Conservation (phyloP, 164 flowering plant genomes). For the Magnolia officinalis region DNA sequence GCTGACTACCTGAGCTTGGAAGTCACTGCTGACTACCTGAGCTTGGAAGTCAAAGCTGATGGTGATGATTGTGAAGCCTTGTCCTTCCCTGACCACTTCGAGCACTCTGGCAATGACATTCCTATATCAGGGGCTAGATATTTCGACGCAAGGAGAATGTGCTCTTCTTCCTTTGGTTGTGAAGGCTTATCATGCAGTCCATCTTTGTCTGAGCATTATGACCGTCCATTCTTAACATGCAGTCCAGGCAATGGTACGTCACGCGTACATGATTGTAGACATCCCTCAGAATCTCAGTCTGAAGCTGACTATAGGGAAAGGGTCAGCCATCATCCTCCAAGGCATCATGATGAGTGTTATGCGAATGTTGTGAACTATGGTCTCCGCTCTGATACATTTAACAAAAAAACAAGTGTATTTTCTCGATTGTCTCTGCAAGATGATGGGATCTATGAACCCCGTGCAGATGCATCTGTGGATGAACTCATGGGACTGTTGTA, state of each 20-base stretch:
- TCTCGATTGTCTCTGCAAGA: slow-evolving; percentile 28
- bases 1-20: slow-evolving; percentile 7
- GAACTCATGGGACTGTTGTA: slow-evolving; percentile 34
- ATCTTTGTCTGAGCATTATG: too few relatives aligned
- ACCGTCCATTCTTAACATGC: too few relatives aligned
- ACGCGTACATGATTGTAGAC: background rate
- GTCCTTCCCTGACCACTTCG: background rate
- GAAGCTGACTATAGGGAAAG: background rate
- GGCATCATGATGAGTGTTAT: background rate
- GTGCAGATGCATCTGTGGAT: slow-evolving; percentile 25
- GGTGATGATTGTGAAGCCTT: slow-evolving; percentile 5
- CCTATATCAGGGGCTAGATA: slow-evolving; percentile 5
- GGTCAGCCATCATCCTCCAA: background rate
- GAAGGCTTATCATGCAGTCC: too few relatives aligned
- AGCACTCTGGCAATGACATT: background rate
- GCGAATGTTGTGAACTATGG: background rate
- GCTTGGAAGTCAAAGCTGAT: too few relatives aligned
- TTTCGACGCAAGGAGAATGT: background rate
- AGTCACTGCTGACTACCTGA: background rate
- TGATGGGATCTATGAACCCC: slow-evolving; percentile 6
- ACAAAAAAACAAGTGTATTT: slow-evolving; percentile 41
- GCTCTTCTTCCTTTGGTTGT: background rate
- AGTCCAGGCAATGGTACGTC: slow-evolving; percentile 4
- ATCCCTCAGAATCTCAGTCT: background rate
- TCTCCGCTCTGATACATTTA: slow-evolving; percentile 9